Evolutionary conservation across 2,329 filamentous ascomycete species (phyloP), one percentile per base, ranked within the genome.

Genomic region (Talaromyces rugulosus): DNA sequence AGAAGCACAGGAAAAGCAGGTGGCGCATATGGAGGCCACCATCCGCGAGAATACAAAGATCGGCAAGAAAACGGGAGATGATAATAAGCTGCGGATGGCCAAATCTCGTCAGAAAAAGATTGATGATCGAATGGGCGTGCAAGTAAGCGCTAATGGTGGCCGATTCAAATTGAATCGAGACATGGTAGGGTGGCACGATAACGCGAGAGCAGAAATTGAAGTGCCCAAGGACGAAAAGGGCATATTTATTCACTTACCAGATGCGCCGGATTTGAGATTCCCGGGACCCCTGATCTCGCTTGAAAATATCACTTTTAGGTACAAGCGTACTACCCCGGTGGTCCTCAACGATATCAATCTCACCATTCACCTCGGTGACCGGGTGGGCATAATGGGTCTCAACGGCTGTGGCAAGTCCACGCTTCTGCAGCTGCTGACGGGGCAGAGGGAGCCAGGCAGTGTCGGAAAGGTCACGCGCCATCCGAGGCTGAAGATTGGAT

Each of bases 391-490:
- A 70, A 97, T 99, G 68, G 95, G 95, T 62, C 91, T 92, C 72
- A 99, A 99, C 74, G 95, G 95, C 84, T 95, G 95, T 50, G 95
- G 95, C 74, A 99, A 99, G 80, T 97, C 94, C 9, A 99, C 95
- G 0, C 86, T 99, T 65, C 96, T 99, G 81, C 98, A 99, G 82
- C 83, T 99, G 63, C 84, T 99, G 62, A 99, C 95, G 14, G 95
- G 94, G 67, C 95, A 98, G 77, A 86, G 88, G 27, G 42, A 57
- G 23, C 89, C 96, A 67, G 93, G 91, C 16, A 89, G 89, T 64
- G 78, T 79, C 23, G 95, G 95, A 65, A 91, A 88, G 74, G 93
- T 99, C 23, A 92, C 98, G 83, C 98, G 98, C 83, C 95, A 99
- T 77, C 95, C 95, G 68, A 98, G 98, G 77, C 81, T 99, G 73